Base-by-base conservation (phyloP, 1,139 yeast species). In the Scheffersomyces insectosa region DNA sequence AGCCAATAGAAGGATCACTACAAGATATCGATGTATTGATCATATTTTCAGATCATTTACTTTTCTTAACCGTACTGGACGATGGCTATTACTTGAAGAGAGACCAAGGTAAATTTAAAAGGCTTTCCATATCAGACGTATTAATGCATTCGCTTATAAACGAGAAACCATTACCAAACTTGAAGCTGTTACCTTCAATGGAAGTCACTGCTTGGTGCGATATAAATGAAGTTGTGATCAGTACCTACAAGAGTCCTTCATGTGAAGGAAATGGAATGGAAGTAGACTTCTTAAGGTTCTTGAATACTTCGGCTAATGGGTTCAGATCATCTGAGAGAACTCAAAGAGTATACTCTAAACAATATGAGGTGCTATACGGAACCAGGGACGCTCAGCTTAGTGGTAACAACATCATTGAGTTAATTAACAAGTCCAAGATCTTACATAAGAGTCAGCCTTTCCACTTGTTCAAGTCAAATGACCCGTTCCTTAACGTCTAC, bases 141-240 rank as follows among this genome's bases (percentile, higher is more conserved):
- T 67, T 91, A 48, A 88, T 90, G 95, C 95, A 91, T 58, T 88
- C 97, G 0, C 72, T 91, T 59, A 80, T 88, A 34, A 91, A 91
- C 60, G 95, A 88, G 55, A 86, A 85, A 36, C 95, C 96, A 0
- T 70, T 91, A 36, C 80, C 83, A 2, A 57, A 54, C 10, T 51
- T 67, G 32, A 57, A 69, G 0, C 75, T 74, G 38, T 67, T 90
- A 27, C 97, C 97, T 0, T 69, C 72, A 28, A 73, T 91, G 72
- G 70, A 68, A 45, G 96, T 90, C 2, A 72, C 72, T 11, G 76
- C 80, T 5, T 89, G 95, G 88, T 77, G 84, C 33, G 72, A 73
- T 13, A 80, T 89, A n/a, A 75, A 77, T 38, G 79, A 82, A 32
- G 65, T 82, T 1, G 57, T 72, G 9, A 79, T 76, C 1, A 69